Evolutionary conservation across 805 yeast genomes (phyloP).

Genomic region (Candida succiphila): DNA sequence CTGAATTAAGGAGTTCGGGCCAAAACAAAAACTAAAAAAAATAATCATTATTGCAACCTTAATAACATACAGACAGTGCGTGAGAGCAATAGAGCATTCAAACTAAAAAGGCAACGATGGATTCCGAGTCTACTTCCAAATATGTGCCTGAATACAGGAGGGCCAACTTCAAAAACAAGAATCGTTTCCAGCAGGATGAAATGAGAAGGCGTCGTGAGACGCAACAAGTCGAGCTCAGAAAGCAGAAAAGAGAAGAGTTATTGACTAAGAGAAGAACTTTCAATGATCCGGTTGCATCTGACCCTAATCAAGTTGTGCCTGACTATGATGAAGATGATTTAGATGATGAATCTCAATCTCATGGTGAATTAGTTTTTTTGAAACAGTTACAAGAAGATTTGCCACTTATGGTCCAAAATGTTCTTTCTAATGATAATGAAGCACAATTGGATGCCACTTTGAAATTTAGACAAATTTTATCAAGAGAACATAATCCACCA

Average conservation of each 20-base stretch:
- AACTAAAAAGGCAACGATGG: too few relatives aligned
- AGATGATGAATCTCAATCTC: conserved; percentile 34
- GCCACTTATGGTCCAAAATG: conserved; percentile 77
- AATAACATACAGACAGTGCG: too few relatives aligned
- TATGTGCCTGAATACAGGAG: conserved; percentile 97
- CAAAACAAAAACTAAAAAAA: too few relatives aligned
- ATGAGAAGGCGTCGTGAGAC: conserved; percentile 96
- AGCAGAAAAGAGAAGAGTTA: conserved; percentile 93
- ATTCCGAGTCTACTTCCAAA: conserved; percentile 55
- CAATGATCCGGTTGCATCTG: conserved; percentile 7
- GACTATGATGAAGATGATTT: conserved; percentile 43
- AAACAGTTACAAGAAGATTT: conserved; percentile 52
- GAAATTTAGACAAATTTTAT: conserved; percentile 84
- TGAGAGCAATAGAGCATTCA: too few relatives aligned
- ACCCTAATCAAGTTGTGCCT: conserved; percentile 22
- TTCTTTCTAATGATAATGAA: conserved; percentile 67
- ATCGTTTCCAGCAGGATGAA: conserved; percentile 90
- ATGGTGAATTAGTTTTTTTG: conserved; percentile 26
- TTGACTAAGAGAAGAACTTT: conserved; percentile 77
- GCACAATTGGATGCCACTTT: conserved; percentile 82
- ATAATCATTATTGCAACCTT: too few relatives aligned
- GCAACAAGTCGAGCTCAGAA: conserved; percentile 92
- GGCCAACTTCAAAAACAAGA: conserved; percentile 90
- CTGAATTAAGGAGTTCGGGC: too few relatives aligned
- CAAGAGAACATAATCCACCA: conserved; percentile 94